A percentile compares a stretch with the other conserved stretches of the same genome.
phyloP scores from a whole-genome alignment of 2,329 filamentous ascomycete genomes.

The Myrmaecium sp. region DNA sequence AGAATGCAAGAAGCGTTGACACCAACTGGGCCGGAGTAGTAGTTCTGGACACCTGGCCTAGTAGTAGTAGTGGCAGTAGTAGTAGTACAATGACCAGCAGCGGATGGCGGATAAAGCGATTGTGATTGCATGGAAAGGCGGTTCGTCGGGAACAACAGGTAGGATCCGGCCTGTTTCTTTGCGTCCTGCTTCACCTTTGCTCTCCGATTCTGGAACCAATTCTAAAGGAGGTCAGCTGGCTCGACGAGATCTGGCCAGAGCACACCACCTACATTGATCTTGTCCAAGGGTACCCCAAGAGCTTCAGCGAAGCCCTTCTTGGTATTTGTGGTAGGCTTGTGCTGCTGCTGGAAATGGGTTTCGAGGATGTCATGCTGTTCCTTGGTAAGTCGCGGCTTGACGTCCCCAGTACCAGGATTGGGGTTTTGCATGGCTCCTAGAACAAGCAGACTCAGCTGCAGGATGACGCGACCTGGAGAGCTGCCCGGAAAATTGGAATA shows the following conservation, averaged over 20 bases:
- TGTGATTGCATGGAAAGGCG: neutral
- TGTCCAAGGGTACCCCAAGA: conserved; percentile 32
- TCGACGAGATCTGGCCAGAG: conserved; percentile 2
- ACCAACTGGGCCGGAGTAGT: too few relatives aligned
- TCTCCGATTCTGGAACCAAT: conserved; percentile 37
- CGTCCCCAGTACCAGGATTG: too few relatives aligned
- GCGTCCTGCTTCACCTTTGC: conserved; percentile 36
- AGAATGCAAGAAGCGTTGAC: too few relatives aligned
- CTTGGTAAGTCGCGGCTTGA: conserved; percentile 35
- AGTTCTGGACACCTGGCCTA: too few relatives aligned
- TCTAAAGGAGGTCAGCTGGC: conserved; percentile 23
- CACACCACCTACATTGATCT: conserved; percentile 31
- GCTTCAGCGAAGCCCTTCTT: conserved; percentile 33
- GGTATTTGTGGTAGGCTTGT: conserved; percentile 32
- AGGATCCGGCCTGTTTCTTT: conserved; percentile 25
- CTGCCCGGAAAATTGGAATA: neutral
- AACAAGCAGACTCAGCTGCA: too few relatives aligned
- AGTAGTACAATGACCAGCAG: too few relatives aligned
- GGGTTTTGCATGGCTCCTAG: too few relatives aligned
- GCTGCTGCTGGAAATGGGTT: conserved; percentile 29
- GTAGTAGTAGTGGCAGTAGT: too few relatives aligned
- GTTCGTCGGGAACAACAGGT: conserved; percentile 7
- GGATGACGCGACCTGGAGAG: conserved; percentile 4
- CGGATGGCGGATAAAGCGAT: neutral
- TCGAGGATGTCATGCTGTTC: conserved; percentile 37